Conservation (phyloP, 495 filamentous ascomycete species). For the Neohortaea acidophila region DNA sequence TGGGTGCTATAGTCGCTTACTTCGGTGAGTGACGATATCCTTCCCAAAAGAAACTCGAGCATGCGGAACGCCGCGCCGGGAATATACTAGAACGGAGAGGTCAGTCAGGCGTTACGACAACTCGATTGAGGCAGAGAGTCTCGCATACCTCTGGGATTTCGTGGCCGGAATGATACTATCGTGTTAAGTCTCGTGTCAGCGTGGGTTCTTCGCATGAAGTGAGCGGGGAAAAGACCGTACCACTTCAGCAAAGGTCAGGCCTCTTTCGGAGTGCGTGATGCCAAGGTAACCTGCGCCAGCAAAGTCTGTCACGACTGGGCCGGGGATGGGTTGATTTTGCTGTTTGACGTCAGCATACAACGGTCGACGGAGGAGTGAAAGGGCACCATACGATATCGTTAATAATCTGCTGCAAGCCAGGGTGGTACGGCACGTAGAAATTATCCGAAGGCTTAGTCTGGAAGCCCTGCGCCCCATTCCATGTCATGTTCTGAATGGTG, state of each 20-base stretch:
- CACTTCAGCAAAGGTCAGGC: slow-evolving; percentile 41
- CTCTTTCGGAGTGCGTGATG: slow-evolving; percentile 48
- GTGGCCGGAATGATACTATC: no score
- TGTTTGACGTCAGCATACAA: no score
- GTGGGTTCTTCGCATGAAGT: no score
- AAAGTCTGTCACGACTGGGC: slow-evolving; percentile 18
- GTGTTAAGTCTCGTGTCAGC: no score
- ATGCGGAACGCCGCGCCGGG: slow-evolving; percentile 12
- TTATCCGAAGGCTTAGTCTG: slow-evolving; percentile 36
- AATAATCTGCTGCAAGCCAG: slow-evolving; percentile 1
- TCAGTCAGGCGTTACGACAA: background rate
- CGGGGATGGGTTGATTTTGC: background rate
- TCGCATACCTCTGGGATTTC: background rate
- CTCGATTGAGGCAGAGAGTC: background rate
- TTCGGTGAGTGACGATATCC: slow-evolving; percentile 14
- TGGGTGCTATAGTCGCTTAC: slow-evolving; percentile 9
- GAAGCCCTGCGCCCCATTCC: slow-evolving; percentile 57
- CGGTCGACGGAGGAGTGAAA: no score
- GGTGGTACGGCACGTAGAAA: slow-evolving; percentile 51
- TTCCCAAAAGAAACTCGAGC: slow-evolving; percentile 20
- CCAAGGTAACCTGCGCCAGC: slow-evolving; percentile 45
- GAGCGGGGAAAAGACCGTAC: background rate
- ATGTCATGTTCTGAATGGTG: slow-evolving; percentile 70
- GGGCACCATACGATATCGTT: background rate
- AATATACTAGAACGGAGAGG: background rate